These are phyloP conservation scores for Inonotus hispidus DNA, from an alignment of 1,284 basidiomycete genomes.

Conservation along the genomic window DNA sequence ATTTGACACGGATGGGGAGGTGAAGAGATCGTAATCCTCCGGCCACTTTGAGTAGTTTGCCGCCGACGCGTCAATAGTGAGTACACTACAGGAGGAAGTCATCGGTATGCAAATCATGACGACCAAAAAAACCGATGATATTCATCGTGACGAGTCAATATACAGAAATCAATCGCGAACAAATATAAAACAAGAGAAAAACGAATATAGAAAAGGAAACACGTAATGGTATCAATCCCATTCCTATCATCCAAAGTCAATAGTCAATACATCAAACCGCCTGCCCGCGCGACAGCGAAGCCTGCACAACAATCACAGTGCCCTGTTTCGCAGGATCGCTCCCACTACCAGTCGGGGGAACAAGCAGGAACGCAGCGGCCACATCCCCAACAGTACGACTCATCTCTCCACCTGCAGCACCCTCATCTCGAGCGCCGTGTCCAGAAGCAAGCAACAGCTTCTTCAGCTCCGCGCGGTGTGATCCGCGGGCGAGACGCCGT, in stretches of 20 bases:
- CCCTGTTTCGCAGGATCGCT: not conserved
- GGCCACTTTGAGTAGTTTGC: too few relatives aligned
- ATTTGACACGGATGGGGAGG: too few relatives aligned
- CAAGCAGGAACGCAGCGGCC: conserved; percentile 57
- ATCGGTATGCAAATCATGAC: too few relatives aligned
- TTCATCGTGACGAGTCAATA: too few relatives aligned
- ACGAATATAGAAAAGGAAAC: too few relatives aligned
- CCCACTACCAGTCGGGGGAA: conserved; percentile 14
- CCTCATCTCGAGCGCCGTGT: conserved; percentile 23
- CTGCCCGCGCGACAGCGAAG: conserved; percentile 24
- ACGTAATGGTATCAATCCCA: too few relatives aligned
- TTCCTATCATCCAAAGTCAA: not conserved
- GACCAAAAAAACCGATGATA: too few relatives aligned
- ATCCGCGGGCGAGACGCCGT: conserved; percentile 57
- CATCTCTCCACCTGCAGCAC: conserved; percentile 50
- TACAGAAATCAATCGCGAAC: too few relatives aligned
- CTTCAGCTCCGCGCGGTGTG: conserved; percentile 52
- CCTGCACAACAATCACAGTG: conserved; percentile 57
- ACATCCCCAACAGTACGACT: conserved; percentile 74
- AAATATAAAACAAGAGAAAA: too few relatives aligned
- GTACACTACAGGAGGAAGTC: too few relatives aligned
- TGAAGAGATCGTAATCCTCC: too few relatives aligned
- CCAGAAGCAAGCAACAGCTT: conserved; percentile 45
- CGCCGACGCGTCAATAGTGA: too few relatives aligned
- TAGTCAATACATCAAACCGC: not conserved